phyloP scores from a whole-genome alignment of 2,329 filamentous ascomycete species.

The Knoxdaviesia capensis region DNA sequence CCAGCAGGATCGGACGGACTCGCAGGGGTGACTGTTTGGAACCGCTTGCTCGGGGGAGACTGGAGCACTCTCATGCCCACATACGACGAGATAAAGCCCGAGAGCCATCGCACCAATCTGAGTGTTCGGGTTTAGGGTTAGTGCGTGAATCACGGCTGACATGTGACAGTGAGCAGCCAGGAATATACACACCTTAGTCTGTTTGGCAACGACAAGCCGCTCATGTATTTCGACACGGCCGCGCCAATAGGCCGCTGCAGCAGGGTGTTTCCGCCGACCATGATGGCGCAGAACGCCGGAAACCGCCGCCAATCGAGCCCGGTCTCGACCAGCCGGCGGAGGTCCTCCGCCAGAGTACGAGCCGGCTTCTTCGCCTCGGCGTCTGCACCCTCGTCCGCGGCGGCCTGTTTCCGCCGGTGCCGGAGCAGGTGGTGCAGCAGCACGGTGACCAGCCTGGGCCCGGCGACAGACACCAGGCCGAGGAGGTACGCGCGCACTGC shows the following conservation, averaged over 20 bases:
- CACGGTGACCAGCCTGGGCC: conserved; percentile 33
- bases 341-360: neutral
- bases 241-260: conserved; percentile 25
- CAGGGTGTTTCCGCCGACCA: conserved; percentile 40
- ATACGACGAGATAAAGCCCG: conserved; percentile 37
- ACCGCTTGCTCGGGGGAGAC: conserved; percentile 7
- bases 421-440: conserved; percentile 24
- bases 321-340: conserved; percentile 20
- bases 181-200: neutral
- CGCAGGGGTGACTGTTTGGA: conserved; percentile 18
- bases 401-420: conserved; percentile 11
- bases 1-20: no score
- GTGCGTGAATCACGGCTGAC: neutral
- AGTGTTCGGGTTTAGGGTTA: neutral
- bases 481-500: conserved; percentile 37
- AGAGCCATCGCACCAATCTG: conserved; percentile 22
- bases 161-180: neutral
- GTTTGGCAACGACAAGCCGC: neutral
- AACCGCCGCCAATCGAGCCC: conserved; percentile 36
- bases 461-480: conserved; percentile 38
- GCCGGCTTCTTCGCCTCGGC: neutral
- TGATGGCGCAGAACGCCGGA: conserved; percentile 38
- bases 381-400: neutral
- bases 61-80: conserved; percentile 35
- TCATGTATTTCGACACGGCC: neutral